Evolutionary conservation across 1,284 basidiomycete genomes (phyloP), one percentile per base, ranked within the genome.

Genomic region (Stygiomarasmius scandens): DNA sequence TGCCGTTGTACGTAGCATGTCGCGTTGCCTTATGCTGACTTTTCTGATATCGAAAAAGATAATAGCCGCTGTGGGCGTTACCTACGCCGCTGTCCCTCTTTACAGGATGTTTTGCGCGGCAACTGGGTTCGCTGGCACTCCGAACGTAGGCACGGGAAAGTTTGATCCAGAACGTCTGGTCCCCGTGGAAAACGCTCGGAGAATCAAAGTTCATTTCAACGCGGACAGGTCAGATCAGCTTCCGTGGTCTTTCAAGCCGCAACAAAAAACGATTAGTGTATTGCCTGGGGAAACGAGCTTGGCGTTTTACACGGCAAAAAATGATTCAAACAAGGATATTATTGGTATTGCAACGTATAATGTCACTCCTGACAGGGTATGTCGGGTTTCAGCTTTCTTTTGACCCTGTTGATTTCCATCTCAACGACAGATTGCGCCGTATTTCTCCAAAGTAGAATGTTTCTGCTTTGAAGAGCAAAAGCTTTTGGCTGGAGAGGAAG

Each of bases 381-480:
- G 89, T 12, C 29, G 29, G 12, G 12, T 32, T 76, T 5, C 9
- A 49, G 34, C 32, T 56, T 29, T 48, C 49, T 52, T 19, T 20
- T 41, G 24, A 14, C 47, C 32, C 20, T n/a, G 19, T 24, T 49
- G 34, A 19, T 44, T 14, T 45, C 29, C 29, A 29, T 59, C 25
- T 25, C 29, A 22, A 44, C 6, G 69, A 46, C 44, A 98, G 94
- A 86, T 98, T 64, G 97, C 97, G 5, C 95, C 96, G 0, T 99
- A 98, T 74, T 99, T 99, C 71, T 94, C 96, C 57, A 99, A 99
- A 77, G 95, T 99, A 8, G 97, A 99, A 74, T 99, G 97, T 67
- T 99, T 99, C 80, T 99, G 97, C 75, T 99, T 99, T 66, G 97
- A 99, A 73, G 97, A 99, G 72, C 97, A 99, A 74, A 93, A 90